Conservation (phyloP, 192 early-diverging fungal species). For the Backusella parvicylindrica region DNA sequence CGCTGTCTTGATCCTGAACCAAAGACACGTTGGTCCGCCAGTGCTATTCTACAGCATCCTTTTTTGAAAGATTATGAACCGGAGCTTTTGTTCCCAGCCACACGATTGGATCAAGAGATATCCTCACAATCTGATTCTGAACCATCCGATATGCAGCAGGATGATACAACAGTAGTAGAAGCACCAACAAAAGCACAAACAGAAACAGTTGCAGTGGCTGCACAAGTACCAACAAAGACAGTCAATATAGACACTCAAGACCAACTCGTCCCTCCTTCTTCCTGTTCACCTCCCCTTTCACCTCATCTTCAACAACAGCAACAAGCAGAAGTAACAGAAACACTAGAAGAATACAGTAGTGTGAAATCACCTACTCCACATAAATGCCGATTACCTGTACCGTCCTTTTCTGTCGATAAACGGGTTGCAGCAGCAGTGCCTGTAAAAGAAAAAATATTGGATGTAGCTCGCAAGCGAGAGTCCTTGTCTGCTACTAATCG, state of each 20-base stretch:
- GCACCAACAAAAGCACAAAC: not conserved
- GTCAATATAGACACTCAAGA: not conserved
- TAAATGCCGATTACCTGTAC: constrained; percentile 24
- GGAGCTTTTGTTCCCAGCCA: constrained; percentile 24
- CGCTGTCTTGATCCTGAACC: constrained; percentile 31
- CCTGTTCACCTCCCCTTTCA: not conserved
- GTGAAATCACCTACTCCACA: not conserved
- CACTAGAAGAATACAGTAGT: not conserved
- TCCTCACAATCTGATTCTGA: constrained; percentile 18
- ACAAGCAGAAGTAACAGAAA: not conserved
- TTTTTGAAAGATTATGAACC: constrained; percentile 24
- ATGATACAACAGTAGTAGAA: not conserved
- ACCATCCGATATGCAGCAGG: constrained; percentile 2
- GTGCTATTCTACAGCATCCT: constrained; percentile 24
- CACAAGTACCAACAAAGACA: not conserved
- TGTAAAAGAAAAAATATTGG: constrained; percentile 16
- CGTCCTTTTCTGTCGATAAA: constrained; percentile 11
- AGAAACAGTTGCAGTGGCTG: not conserved
- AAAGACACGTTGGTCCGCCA: constrained; percentile 17
- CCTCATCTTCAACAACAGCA: not conserved
- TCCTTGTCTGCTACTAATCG: constrained; percentile 19
- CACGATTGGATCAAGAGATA: constrained; percentile 6
- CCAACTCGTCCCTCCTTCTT: not conserved
- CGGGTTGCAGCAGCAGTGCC: constrained; percentile 1
- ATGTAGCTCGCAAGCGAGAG: constrained; percentile 24